Base-by-base conservation (phyloP, 2,329 filamentous ascomycete genomes). In the Cordyceps fumosorosea region DNA sequence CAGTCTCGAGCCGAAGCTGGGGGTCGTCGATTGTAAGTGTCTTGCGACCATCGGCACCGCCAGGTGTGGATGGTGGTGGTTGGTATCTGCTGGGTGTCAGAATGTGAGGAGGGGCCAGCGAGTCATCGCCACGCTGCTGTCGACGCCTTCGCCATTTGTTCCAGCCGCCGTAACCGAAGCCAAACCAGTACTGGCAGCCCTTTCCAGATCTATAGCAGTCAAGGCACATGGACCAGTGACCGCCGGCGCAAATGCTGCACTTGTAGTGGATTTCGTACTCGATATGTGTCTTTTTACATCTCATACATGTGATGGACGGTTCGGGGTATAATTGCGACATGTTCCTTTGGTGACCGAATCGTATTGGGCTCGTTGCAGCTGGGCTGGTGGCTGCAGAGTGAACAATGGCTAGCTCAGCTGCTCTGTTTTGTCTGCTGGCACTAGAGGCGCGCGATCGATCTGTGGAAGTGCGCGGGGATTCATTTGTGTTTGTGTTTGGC, bases 191-290 rank as follows among this genome's bases (percentile, higher is more conserved):
- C 20, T 85, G 80, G 72, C 93, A 98, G 12, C 93, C 93, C 69
- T 84, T 84, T 10, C 88, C 88, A 14, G 78, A 72, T 32, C 91
- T 86, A 72, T 96, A 97, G 76, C 93, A 98, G 65, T 81, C 81
- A 2, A 89, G 75, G 70, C 93, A 98, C 12, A 97, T 78, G 71
- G 93, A 89, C 80, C 88, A 96, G 53, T 84, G 78, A 0, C 90
- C 91, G 6, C 81, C 76, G 18, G 83, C 79, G 73, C 93, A 97
- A 56, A 80, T 79, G 2, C 76, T 73, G 73, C 93, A 98, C 70
- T 89, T 89, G 75, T 93, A 96, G 73, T 97, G 91, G 2, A 96
- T 77, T 10, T 91, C 86, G 67, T 96, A 91, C 71, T 96, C 89
- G 44, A 97, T 93, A 64, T 92, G 84, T 6, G 79, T 69, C 65